Conservation (phyloP, 139 green algal species). For the Tetraselmis striata region DNA sequence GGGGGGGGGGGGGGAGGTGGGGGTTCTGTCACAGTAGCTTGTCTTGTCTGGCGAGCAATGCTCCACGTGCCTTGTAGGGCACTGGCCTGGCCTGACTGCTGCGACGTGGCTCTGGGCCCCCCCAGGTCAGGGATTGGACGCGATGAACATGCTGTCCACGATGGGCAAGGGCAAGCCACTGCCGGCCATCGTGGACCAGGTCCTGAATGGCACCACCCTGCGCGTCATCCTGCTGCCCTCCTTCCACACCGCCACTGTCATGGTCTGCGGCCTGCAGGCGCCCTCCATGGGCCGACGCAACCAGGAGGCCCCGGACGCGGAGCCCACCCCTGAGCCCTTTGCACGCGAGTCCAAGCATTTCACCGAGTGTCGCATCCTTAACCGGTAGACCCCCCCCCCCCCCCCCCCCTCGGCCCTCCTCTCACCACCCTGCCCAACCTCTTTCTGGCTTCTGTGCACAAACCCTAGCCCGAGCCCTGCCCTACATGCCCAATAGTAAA, state of each 20-base stretch:
- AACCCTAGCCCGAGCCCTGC: too few relatives aligned
- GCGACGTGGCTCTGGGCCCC: too few relatives aligned
- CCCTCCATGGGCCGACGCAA: constrained; percentile 64
- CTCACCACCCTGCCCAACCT: too few relatives aligned
- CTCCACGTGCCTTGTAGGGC: too few relatives aligned
- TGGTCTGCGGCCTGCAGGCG: constrained; percentile 68
- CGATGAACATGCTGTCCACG: constrained; percentile 37
- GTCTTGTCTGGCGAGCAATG: too few relatives aligned
- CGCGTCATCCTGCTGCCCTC: constrained; percentile 67
- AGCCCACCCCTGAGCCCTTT: constrained; percentile 61
- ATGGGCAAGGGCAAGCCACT: constrained; percentile 74
- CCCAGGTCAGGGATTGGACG: constrained; percentile 17
- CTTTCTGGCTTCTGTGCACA: too few relatives aligned
- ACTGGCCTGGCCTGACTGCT: too few relatives aligned
- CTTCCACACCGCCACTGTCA: constrained; percentile 53
- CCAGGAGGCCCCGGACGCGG: constrained; percentile 18
- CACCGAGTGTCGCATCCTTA: constrained; percentile 64
- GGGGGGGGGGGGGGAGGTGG: too few relatives aligned
- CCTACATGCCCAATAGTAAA: too few relatives aligned
- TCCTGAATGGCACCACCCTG: constrained; percentile 69
- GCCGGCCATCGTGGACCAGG: constrained; percentile 75
- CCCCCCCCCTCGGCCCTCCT: not conserved
- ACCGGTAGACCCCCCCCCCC: constrained; percentile 39
- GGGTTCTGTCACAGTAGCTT: too few relatives aligned
- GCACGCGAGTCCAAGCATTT: constrained; percentile 81